Base-by-base conservation (phyloP, 352 stramenopile genomes). In the Phytophthora syringae region DNA sequence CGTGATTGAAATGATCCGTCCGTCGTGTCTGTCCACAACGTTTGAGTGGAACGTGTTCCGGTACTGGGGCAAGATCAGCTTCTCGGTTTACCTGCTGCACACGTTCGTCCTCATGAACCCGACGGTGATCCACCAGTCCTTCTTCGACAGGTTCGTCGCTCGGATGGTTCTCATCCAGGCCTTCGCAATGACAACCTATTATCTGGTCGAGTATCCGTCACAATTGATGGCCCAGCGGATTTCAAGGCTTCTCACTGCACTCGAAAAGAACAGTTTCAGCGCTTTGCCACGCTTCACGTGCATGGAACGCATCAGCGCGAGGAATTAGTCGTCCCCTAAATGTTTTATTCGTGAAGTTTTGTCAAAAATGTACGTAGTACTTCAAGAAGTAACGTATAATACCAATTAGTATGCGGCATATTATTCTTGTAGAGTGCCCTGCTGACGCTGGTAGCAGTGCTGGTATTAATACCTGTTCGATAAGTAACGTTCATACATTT, bases 181-280 rank as follows among this genome's bases (percentile, higher is more conserved):
- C 65, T 10, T 73, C 16, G 56, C 67, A 24, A 81, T 72, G 0
- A 37, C 53, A 40, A 74, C 73, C 1, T 87, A 84, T 37, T 68
- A 76, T 20, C 18, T 76, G 2, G 24, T 89, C 34, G 77, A 89
- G 57, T 75, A 78, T 27, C 77, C 77, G 42, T 84, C 73, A 5
- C 76, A 78, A 36, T 50, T 73, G 3, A 20, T 83, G 12, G 76
- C 80, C 6, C 54, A 57, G 12, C 58, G 61, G 25, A 57, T 72
- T 18, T 68, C 64, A 2, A 56, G 32, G 11, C 13, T 48, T 3
- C 34, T 72, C 5, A 42, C 50, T 13, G 32, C 42, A 11, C 39
- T 56, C 44, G 64, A 68, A 51, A 72, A 63, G 21, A 50, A 54
- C 47, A 18, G 7, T 11, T 49, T 39, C n/a, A 16, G 12, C 28